Base-by-base conservation (phyloP, 2,329 filamentous ascomycete genomes). In the Chaetomium sp. region DNA sequence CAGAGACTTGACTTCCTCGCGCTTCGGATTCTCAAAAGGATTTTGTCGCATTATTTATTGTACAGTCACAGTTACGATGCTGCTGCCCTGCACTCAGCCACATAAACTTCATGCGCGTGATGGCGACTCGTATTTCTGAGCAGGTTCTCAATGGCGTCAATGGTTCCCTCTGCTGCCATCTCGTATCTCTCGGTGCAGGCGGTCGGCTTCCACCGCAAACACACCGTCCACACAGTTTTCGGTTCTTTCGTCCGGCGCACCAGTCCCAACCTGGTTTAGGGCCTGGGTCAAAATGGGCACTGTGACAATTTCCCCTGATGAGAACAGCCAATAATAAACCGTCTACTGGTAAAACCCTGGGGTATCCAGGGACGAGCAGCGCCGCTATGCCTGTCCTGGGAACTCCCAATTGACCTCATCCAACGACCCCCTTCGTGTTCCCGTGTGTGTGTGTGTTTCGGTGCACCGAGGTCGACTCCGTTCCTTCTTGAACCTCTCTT, bases 341-440 rank as follows among this genome's bases (percentile, higher is more conserved):
- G 35, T 8, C n/a, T 5, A 34, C 9, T 35, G 19, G 45, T 33
- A 47, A 36, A n/a, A 35, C 47, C 47, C 43, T 35, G 51, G 50
- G 51, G 51, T 53, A 53, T 14, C 51, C 34, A 53, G 36, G 35
- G 7, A 53, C 42, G 27, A 47, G 43, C 35, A 27, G 33, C 46
- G 38, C 45, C 45, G 44, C 52, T 54, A 54, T 6, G 5, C 45
- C 34, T 32, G 36, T 6, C 37, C 14, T 35, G 44, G 38, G 40
- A 44, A 36, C 34, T 32, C 14, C 44, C 51, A 33, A 33, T 38
- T 43, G 19, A 43, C 41, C 10, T 11, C 36, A 5, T 41, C 19
- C 34, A 38, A 34, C 33, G 32, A 12, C 36, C 33, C 32, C 52
- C 43, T 53, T 54, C 52, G 52, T 53, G 52, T 53, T 54, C 32